Base-by-base conservation (phyloP, 2,329 filamentous ascomycete species). In the Calonectria multiphialidica region DNA sequence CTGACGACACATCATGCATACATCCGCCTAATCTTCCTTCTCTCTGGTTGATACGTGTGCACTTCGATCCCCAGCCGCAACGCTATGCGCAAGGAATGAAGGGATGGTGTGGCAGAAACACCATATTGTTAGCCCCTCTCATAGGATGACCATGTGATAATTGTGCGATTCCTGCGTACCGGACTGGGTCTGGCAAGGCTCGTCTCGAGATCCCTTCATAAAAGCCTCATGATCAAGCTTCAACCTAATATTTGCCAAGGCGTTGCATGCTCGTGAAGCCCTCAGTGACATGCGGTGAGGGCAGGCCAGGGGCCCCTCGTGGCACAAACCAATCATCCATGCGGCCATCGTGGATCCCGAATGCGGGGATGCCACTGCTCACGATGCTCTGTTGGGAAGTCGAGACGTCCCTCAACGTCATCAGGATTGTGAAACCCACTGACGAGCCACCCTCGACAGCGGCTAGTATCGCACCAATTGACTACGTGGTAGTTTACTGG, bases 201-300 rank as follows among this genome's bases (percentile, higher is more conserved):
- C 64, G 40, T 70, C 50, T 69, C 28, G 63, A 53, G 65, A 72
- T 61, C n/a, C n/a, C 42, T 45, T 71, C 42, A 75, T 65, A 71
- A 79, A 79, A 76, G 72, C 66, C 73, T 75, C 76, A 78, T 70
- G 66, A 45, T 50, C 55, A 67, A 72, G 57, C 70, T 67, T 59
- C 57, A 64, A 64, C 62, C 65, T 74, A 61, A 68, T 35, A 35
- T 47, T 47, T 64, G 61, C 67, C 45, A 72, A 74, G 68, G 65
- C 68, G 66, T 65, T 72, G 44, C 57, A 61, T 66, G 25, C 57
- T 66, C 71, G 53, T 55, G 33, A 49, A 67, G 49, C 35, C 55
- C 16, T 71, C 68, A 72, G 75, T 73, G 77, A 79, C 70, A 79
- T 79, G 74, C 77, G 77, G 77, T 79, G 77, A 79, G 66, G 73